A percentile compares a stretch with the other conserved stretches of the same genome.
These are phyloP conservation scores for Pestalotiopsis sp. DNA, from an alignment of 2,329 filamentous ascomycete genomes.

Conservation along the genomic window DNA sequence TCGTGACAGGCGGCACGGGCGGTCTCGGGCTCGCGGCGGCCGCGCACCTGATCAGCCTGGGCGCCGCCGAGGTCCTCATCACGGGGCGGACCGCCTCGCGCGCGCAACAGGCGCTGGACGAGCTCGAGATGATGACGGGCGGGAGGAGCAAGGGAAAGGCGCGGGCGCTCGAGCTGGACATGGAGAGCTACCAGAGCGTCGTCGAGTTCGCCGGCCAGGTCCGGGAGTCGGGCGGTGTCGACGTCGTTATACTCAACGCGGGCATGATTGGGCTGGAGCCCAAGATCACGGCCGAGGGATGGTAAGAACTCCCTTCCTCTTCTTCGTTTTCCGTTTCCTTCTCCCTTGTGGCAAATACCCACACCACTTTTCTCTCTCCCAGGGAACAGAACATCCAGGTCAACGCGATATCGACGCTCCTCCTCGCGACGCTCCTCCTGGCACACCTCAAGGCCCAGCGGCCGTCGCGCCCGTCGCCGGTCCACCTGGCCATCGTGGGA, in stretches of 20 bases:
- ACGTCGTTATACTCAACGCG: slow-evolving; percentile 49
- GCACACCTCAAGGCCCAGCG: slow-evolving; percentile 41
- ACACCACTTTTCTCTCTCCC: too few relatives aligned
- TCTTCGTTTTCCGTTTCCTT: too few relatives aligned
- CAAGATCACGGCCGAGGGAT: slow-evolving; percentile 26
- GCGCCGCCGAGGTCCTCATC: slow-evolving; percentile 41
- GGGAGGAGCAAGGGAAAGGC: slow-evolving; percentile 18
- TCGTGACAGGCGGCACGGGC: slow-evolving; percentile 44
- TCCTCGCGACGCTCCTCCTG: slow-evolving; percentile 55
- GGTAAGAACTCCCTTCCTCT: slow-evolving; percentile 21
- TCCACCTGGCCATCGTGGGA: slow-evolving; percentile 27
- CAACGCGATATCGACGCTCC: slow-evolving; percentile 58
- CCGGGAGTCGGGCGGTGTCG: slow-evolving; percentile 33
- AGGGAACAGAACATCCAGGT: slow-evolving; percentile 58
- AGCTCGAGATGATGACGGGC: slow-evolving; percentile 31
- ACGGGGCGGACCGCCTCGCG: slow-evolving; percentile 38
- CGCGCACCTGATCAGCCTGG: slow-evolving; percentile 40
- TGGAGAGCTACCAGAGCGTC: slow-evolving; percentile 45
- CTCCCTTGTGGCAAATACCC: too few relatives aligned
- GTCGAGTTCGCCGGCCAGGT: slow-evolving; percentile 37
- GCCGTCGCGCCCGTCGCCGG: slow-evolving; percentile 21
- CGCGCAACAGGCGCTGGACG: slow-evolving; percentile 37
- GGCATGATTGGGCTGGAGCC: slow-evolving; percentile 31
- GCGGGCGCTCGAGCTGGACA: slow-evolving; percentile 47
- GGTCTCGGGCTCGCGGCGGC: slow-evolving; percentile 44